phyloP scores from a whole-genome alignment of 2,329 filamentous ascomycete species.

The Ceratocystis diversiconidia region DNA sequence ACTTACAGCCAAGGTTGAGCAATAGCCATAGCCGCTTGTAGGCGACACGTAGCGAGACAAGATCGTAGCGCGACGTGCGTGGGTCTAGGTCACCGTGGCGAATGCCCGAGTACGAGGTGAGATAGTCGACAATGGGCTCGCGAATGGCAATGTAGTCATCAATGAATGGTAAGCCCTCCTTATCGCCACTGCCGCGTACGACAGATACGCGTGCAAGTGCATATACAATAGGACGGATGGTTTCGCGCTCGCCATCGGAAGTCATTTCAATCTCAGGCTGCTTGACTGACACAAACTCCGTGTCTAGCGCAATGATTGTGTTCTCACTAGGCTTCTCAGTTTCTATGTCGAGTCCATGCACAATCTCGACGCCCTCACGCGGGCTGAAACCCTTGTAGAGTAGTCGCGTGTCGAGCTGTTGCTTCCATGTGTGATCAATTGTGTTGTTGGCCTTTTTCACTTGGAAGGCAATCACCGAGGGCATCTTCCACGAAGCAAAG shows the following conservation, averaged over 20 bases:
- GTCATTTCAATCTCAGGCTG: slow-evolving; percentile 94
- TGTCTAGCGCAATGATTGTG: slow-evolving; percentile 78
- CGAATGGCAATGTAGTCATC: slow-evolving; percentile 92
- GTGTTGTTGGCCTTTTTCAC: slow-evolving; percentile 65
- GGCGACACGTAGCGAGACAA: slow-evolving; percentile 75
- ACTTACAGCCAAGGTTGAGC: slow-evolving; percentile 83
- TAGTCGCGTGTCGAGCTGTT: slow-evolving; percentile 66
- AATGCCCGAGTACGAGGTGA: slow-evolving; percentile 90
- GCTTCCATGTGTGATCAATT: slow-evolving; percentile 77
- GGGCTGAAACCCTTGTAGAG: slow-evolving; percentile 54
- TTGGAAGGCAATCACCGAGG: slow-evolving; percentile 78
- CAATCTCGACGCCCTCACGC: slow-evolving; percentile 34
- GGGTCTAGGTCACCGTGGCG: slow-evolving; percentile 72
- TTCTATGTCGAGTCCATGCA: slow-evolving; percentile 41
- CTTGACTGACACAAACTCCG: slow-evolving; percentile 87
- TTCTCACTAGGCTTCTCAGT: slow-evolving; percentile 55
- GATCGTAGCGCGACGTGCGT: slow-evolving; percentile 60
- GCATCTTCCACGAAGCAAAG: slow-evolving; percentile 86
- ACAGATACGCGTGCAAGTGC: slow-evolving; percentile 89
- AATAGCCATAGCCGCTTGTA: slow-evolving; percentile 98
- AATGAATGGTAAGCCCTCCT: slow-evolving; percentile 78
- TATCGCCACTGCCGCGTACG: slow-evolving; percentile 60
- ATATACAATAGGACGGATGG: slow-evolving; percentile 78
- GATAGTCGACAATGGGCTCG: slow-evolving; percentile 85
- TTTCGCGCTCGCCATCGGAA: slow-evolving; percentile 81